A percentile compares a stretch with the other conserved stretches of the same genome.
phyloP scores from a whole-genome alignment of 345 rosid species.

The Firmiana major region DNA sequence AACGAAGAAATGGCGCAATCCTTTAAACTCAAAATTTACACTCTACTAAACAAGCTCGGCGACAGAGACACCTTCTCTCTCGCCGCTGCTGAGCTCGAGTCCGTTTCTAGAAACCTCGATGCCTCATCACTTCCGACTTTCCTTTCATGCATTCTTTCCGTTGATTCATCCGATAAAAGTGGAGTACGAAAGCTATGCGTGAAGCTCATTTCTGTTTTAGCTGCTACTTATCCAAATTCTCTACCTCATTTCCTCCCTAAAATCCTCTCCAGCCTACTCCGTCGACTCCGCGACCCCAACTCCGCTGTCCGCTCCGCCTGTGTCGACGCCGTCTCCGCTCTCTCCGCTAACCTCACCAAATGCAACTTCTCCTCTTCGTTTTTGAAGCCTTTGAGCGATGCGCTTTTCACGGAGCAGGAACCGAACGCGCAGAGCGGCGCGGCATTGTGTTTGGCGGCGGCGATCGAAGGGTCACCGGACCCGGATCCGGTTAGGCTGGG shows the following conservation, averaged over 20 bases:
- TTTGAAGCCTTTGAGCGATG: slow-evolving; percentile 65
- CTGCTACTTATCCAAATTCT: slow-evolving; percentile 39
- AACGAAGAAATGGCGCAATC: slow-evolving; percentile 41
- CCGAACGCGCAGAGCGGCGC: slow-evolving; percentile 70
- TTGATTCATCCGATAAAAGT: slow-evolving; percentile 63
- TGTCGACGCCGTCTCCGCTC: slow-evolving; percentile 53
- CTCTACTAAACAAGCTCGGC: slow-evolving; percentile 61
- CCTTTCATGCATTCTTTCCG: slow-evolving; percentile 65
- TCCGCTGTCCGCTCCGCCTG: slow-evolving; percentile 67
- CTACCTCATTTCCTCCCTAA: slow-evolving; percentile 61
- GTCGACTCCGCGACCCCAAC: slow-evolving; percentile 79
- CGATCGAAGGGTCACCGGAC: slow-evolving; percentile 64
- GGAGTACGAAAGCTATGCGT: slow-evolving; percentile 72
- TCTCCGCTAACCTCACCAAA: slow-evolving; percentile 55
- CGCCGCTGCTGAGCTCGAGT: slow-evolving; percentile 68
- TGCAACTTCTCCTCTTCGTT: slow-evolving; percentile 53
- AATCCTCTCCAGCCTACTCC: slow-evolving; percentile 55
- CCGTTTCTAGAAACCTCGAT: slow-evolving; percentile 56
- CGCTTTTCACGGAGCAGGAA: slow-evolving; percentile 87
- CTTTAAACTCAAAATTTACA: slow-evolving; percentile 47
- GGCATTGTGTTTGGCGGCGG: slow-evolving; percentile 77
- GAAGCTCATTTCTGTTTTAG: slow-evolving; percentile 53
- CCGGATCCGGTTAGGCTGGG: slow-evolving; percentile 59
- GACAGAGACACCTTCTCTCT: slow-evolving; percentile 75
- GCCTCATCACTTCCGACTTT: slow-evolving; percentile 51